Evolutionary conservation across 768 basidiomycete species (phyloP), one percentile per base, ranked within the genome.

Genomic region (Leccinum imitatum): DNA sequence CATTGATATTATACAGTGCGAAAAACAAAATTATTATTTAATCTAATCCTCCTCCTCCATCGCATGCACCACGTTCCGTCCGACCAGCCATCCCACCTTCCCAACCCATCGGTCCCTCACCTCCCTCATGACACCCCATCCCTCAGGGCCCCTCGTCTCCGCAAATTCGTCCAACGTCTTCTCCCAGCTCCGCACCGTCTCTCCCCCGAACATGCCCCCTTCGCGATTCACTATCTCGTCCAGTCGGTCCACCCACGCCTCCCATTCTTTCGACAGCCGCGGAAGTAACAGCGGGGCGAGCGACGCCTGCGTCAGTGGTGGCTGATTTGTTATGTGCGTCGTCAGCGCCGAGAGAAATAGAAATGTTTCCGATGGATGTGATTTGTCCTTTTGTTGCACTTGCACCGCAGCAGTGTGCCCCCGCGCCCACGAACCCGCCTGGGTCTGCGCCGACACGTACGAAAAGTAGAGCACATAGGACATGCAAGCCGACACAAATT

Each of bases 391-490:
- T 62, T 84, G 85, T 56, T 84, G 75, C 46, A 79, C 73, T 64
- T 82, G 82, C 31, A 82, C 67, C 21, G 73, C 71, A 8, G 78
- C 70, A n/a, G 80, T 72, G 58, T 80, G 78, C 23, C 78, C 76
- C 55, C 76, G 75, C 48, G 75, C 61, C 65, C 73, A 61, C 58
- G 65, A 56, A 67, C 68, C 63, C 66, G 64, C 58, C 54, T 58
- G 65, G 30, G 33, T 44, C 50, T 66, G 59, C 50, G 74, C 67
- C 56, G 14, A 80, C 55, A 82, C 72, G 65, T 83, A 87, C 21
- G 91, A 89, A 70, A 94, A 94, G 70, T 94, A 93, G 3, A 90
- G 90, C 51, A 93, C 83, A 70, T 93, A 94, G 6, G 92, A 88
- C 71, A 86, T 81, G 71, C 84, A 90, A 31, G 87, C 83, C 3